A percentile compares a stretch with the other conserved stretches of the same genome.
Conservation (phyloP, 2,329 filamentous ascomycete species). For the Neopestalotiopsis sp. region DNA sequence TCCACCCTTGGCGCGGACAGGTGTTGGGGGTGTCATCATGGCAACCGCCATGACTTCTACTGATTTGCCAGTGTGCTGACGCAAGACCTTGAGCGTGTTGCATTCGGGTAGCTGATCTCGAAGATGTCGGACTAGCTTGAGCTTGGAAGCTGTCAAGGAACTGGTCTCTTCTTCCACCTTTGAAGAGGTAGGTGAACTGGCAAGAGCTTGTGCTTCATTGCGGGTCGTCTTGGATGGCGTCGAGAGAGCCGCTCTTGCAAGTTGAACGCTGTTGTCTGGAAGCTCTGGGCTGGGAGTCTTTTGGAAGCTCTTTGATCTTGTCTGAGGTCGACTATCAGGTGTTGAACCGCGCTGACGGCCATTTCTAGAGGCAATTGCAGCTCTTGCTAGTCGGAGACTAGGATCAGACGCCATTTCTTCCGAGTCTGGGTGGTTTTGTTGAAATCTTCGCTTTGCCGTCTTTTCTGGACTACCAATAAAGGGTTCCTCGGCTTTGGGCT, state of each 20-base stretch:
- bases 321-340: slow-evolving; percentile 18
- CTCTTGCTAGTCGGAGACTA: slow-evolving; percentile 21
- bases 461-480: slow-evolving; percentile 10
- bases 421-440: background rate
- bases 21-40: slow-evolving; percentile 54
- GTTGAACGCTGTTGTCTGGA: slow-evolving; percentile 19
- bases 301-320: slow-evolving; percentile 18
- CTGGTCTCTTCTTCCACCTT: slow-evolving; percentile 33
- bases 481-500: background rate
- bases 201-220: slow-evolving; percentile 17
- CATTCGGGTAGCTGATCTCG: slow-evolving; percentile 59
- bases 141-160: slow-evolving; percentile 45
- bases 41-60: slow-evolving; percentile 62
- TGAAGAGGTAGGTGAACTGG: slow-evolving; percentile 19
- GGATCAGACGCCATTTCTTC: slow-evolving; percentile 12
- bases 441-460: slow-evolving; percentile 12
- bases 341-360: slow-evolving; percentile 22
- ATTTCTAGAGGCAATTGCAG: slow-evolving; percentile 18
- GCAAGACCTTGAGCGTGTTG: slow-evolving; percentile 56
- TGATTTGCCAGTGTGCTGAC: slow-evolving; percentile 53
- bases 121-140: slow-evolving; percentile 52
- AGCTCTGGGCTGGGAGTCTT: slow-evolving; percentile 20
- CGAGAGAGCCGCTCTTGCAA: slow-evolving; percentile 33
- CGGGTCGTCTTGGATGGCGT: slow-evolving; percentile 27
- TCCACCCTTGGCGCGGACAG: slow-evolving; percentile 61